A percentile compares a stretch with the other conserved stretches of the same genome.
These are phyloP conservation scores for Patellifolia procumbens DNA, from an alignment of 179 eudicot species.

Conservation along the genomic window DNA sequence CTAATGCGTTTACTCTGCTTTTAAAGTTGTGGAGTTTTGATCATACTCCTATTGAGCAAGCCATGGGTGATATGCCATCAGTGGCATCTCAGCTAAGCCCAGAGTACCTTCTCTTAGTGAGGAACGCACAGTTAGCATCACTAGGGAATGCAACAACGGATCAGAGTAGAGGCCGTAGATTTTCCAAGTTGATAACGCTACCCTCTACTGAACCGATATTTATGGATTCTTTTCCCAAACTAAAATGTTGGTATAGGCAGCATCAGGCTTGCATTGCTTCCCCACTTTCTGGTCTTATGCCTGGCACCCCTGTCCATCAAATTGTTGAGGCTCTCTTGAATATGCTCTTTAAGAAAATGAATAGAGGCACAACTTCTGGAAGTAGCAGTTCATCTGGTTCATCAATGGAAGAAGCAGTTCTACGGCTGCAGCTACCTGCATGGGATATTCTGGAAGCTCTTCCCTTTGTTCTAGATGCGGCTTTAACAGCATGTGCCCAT, in stretches of 20 bases:
- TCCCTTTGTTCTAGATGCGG: conserved; percentile 95
- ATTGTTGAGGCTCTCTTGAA: conserved; percentile 80
- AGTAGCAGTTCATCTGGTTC: conserved; percentile 83
- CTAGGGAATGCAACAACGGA: conserved; percentile 39
- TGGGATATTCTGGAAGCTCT: conserved; percentile 99
- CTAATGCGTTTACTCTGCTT: conserved; percentile 92
- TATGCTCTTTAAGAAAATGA: conserved; percentile 88
- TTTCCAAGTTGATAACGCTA: conserved; percentile 48
- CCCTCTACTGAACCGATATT: conserved; percentile 61
- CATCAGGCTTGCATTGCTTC: conserved; percentile 96
- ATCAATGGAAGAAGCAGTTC: conserved; percentile 66
- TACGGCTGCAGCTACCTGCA: conserved; percentile 82
- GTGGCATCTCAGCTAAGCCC: conserved; percentile 89
- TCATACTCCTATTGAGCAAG: conserved; percentile 74
- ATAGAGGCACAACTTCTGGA: conserved; percentile 63
- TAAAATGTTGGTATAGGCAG: conserved; percentile 88
- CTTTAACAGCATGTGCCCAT: conserved; percentile 94
- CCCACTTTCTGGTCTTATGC: conserved; percentile 83
- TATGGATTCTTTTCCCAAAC: conserved; percentile 87
- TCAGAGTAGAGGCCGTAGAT: conserved; percentile 38
- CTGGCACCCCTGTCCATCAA: conserved; percentile 85
- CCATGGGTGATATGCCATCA: conserved; percentile 78
- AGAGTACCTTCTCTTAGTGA: conserved; percentile 77
- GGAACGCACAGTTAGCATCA: conserved; percentile 76
- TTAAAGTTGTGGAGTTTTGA: conserved; percentile 91